These are phyloP conservation scores for Yarrowia sp. DNA, from an alignment of 805 yeast genomes.

Conservation along the genomic window DNA sequence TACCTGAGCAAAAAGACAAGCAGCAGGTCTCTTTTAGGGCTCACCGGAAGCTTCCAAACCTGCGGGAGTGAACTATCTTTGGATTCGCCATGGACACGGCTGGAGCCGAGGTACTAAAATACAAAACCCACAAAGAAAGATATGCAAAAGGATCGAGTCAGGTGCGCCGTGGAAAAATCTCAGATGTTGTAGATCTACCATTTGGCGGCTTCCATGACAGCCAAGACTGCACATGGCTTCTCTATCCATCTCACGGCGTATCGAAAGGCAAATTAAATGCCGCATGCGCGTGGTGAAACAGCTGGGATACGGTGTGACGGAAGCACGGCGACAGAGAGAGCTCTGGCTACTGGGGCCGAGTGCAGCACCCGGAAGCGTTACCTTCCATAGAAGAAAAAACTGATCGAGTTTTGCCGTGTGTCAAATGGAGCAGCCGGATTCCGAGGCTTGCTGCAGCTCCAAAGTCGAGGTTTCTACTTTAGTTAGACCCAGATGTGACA, in stretches of 20 bases:
- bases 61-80: not conserved
- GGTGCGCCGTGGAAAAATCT: too few species aligned
- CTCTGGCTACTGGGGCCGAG: too few species aligned
- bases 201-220: too few species aligned
- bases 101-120: conserved; percentile 13
- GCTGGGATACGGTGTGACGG: conserved; percentile 4
- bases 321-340: not conserved
- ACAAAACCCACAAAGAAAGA: too few species aligned
- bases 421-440: too few species aligned
- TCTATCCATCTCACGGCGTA: not conserved
- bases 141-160: not conserved
- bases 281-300: conserved; percentile 25
- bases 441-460: too few species aligned
- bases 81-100: not conserved
- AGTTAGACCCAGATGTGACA: too few species aligned
- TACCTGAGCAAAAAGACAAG: not conserved
- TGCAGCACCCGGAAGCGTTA: too few species aligned
- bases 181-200: too few species aligned
- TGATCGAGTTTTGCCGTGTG: too few species aligned
- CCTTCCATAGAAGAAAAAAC: too few species aligned
- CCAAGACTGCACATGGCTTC: not conserved
- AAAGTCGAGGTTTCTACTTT: not conserved
- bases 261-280: conserved; percentile 21
- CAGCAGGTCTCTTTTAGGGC: not conserved
- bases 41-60: conserved; percentile 5